A percentile compares a stretch with the other conserved stretches of the same genome.
These are phyloP conservation scores for Trichothecium roseum DNA, from an alignment of 2,329 filamentous ascomycete genomes.

Conservation along the genomic window DNA sequence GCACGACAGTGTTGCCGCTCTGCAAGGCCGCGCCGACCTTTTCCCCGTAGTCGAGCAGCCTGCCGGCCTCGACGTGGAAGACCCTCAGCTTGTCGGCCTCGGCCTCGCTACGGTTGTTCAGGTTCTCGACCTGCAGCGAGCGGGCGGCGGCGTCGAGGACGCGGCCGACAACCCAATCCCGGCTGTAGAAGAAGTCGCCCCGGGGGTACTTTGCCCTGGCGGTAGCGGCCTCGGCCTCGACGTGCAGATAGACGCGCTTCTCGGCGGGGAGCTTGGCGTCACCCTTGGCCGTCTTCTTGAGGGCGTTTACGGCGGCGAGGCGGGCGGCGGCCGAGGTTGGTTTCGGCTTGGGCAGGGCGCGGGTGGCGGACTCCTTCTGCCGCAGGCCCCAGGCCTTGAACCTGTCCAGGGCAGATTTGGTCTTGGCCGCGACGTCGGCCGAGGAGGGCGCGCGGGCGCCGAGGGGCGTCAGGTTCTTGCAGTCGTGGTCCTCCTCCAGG, in stretches of 20 bases:
- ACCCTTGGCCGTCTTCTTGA: slow-evolving; percentile 86
- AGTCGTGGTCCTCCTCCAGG: slow-evolving; percentile 73
- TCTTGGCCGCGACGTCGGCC: slow-evolving; percentile 49
- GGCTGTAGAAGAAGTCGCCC: slow-evolving; percentile 69
- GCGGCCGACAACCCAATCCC: slow-evolving; percentile 83
- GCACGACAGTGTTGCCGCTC: slow-evolving; percentile 81
- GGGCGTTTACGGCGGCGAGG: slow-evolving; percentile 57
- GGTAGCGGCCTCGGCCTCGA: slow-evolving; percentile 83
- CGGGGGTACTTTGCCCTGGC: slow-evolving; percentile 74
- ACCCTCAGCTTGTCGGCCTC: slow-evolving; percentile 76
- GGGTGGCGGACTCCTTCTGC: slow-evolving; percentile 54
- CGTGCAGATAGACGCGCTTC: slow-evolving; percentile 81
- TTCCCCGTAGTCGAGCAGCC: slow-evolving; percentile 78
- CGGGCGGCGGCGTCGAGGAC: slow-evolving; percentile 70
- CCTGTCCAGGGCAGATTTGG: slow-evolving; percentile 63
- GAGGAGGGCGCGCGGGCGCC: slow-evolving; percentile 34
- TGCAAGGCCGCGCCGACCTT: slow-evolving; percentile 65
- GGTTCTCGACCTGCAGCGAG: slow-evolving; percentile 67
- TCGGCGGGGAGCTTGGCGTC: slow-evolving; percentile 71
- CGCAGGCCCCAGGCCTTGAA: slow-evolving; percentile 71
- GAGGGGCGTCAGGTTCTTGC: slow-evolving; percentile 58
- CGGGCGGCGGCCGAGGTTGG: slow-evolving; percentile 53
- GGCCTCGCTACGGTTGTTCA: slow-evolving; percentile 67
- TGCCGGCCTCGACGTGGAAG: slow-evolving; percentile 86
- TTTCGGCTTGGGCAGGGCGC: slow-evolving; percentile 51